Base-by-base conservation (phyloP, 352 stramenopile species). In the Pythium guiyangense region DNA sequence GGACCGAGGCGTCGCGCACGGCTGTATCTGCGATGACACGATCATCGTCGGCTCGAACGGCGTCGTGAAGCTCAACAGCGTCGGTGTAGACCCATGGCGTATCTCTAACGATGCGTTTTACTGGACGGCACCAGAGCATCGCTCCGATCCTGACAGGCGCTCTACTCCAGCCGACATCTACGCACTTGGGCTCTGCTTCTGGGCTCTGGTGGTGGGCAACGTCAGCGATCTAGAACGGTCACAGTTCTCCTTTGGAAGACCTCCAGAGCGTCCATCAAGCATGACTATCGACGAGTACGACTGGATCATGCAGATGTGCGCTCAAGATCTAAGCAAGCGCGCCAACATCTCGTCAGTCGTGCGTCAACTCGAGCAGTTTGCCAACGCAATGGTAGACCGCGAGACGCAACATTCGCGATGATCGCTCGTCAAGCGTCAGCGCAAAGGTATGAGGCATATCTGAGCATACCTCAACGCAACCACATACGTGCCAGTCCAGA, bases 81-180 rank as follows among this genome's bases (percentile, higher is more conserved):
- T 48, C 27, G n/a, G 26, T 11, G 62, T 20, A 43, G 37, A 10
- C 11, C 3, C n/a, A n/a, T n/a, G n/a, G n/a, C n/a, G n/a, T n/a
- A n/a, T n/a, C n/a, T n/a, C n/a, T n/a, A n/a, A n/a, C n/a, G n/a
- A n/a, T n/a, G n/a, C n/a, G n/a, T n/a, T n/a, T n/a, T n/a, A n/a
- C n/a, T n/a, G n/a, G n/a, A n/a, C n/a, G n/a, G n/a, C n/a, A n/a
- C n/a, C n/a, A n/a, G n/a, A n/a, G n/a, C n/a, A n/a, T n/a, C n/a
- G n/a, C n/a, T n/a, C n/a, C n/a, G n/a, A n/a, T n/a, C n/a, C n/a
- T n/a, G n/a, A n/a, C n/a, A n/a, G n/a, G 18, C 31, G 59, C 49
- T 12, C 64, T n/a, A n/a, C n/a, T n/a, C n/a, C n/a, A n/a, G n/a
- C 49, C n/a, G 67, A 74, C n/a, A 31, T 71, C 22, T 74, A 69